Evolutionary conservation across 2,329 filamentous ascomycete species (phyloP), one percentile per base, ranked within the genome.

Genomic region (Neopestalotiopsis clavispora): DNA sequence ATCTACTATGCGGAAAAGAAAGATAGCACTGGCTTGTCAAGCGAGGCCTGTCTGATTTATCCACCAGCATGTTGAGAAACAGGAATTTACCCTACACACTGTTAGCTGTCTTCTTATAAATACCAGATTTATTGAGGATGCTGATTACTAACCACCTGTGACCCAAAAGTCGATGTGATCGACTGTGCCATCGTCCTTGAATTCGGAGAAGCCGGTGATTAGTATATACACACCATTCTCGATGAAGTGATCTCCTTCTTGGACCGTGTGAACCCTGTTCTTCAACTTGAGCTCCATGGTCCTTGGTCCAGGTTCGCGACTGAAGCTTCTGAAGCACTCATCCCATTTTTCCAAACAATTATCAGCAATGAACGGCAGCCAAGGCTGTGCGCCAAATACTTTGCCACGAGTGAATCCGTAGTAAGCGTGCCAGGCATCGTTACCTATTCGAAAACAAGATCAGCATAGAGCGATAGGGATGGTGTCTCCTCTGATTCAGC

Each of bases 131-230:
- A 14, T 13, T 14, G 57, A 59, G 34, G 14, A 12, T n/a, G 1
- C 14, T 52, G 6, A 38, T 49, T 34, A 64, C 61, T 49, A n/a
- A 64, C 61, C 38, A 64, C 61, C 61, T 3, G 73, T 74, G 4
- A 76, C 73, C 75, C 75, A 76, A 42, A 76, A 76, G 65, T 76
- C 73, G 20, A 76, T 75, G 52, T 75, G 71, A 58, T 75, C 74
- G 7, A 74, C 68, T 7, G 71, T 69, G 0, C 75, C 75, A 42
- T 76, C 73, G 3, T 70, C 69, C 34, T 68, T 73, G 49, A 74
- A 73, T 4, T 72, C 69, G 4, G 74, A 72, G 32, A 75, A 75
- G 1, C 75, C 74, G 2, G 74, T 76, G 2, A 69, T 69, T 17
- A 73, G 59, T 9, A 75, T 67, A 23, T 72, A 75, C 1, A 71